Base-by-base conservation (phyloP, 139 green algal species). In the Micractinium sp. region DNA sequence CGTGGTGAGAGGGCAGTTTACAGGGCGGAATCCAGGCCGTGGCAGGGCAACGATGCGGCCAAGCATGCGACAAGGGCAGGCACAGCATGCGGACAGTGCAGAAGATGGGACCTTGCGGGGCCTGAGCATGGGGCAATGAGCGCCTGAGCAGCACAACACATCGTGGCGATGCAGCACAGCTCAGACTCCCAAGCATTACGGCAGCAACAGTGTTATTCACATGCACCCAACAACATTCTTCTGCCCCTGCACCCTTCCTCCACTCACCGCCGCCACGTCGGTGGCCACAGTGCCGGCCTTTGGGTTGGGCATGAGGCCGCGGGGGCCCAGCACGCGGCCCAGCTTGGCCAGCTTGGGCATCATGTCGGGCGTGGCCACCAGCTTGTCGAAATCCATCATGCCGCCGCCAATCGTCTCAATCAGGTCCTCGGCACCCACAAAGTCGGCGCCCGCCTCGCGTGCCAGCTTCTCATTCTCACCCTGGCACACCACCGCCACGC, bases 321-420 rank as follows among this genome's bases (percentile, higher is more conserved):
- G 94, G 60, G 98, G 98, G 41, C 98, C 98, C 81, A 99, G 95
- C 84, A 97, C 90, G 39, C 98, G 95, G 81, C 98, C 98, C 47
- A 99, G 96, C 95, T 98, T 99, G 63, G 98, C 98, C 27, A 98
- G 95, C 94, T 99, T 99, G 74, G 98, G 98, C 98, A 99, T 99
- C 98, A 99, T 99, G 90, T 99, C 98, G 25, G 98, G 98, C 0
- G 98, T 99, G 67, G 29, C 5, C 71, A 99, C 95, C 53, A 99
- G 96, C 94, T 99, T 99, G 93, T 99, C 98, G 87, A 99, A 99
- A 82, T 99, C 98, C 93, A 99, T 94, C 92, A 99, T 98, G 75
- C 98, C 98, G 35, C 94, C 96, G 47, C 90, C 93, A 85, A 99
- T 99, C 90, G 97, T 93, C 78, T 99, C 96, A 41, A 99, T 97